A percentile compares a stretch with the other conserved stretches of the same genome.
phyloP scores from a whole-genome alignment of 2,329 filamentous ascomycete genomes.

The Fusarium subglutinans region DNA sequence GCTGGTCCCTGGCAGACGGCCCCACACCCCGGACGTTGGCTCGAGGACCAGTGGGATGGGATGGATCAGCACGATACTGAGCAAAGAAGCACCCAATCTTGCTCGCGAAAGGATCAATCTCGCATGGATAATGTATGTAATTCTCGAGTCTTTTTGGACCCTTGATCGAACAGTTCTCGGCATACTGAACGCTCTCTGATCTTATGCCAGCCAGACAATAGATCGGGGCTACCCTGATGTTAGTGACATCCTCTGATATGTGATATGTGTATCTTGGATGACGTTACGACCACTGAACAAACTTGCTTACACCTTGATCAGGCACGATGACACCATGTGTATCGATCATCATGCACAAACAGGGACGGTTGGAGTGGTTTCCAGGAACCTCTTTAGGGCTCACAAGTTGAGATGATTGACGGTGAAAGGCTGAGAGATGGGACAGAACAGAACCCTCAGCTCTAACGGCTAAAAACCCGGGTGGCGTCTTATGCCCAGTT shows the following conservation, averaged over 20 bases:
- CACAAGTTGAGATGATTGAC: slow-evolving; percentile 10
- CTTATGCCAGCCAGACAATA: slow-evolving; percentile 16
- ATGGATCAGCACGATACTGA: not conserved
- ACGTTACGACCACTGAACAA: slow-evolving; percentile 3
- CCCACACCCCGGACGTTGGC: slow-evolving; percentile 42
- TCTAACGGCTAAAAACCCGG: slow-evolving; percentile 7
- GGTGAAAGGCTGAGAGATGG: slow-evolving; percentile 18
- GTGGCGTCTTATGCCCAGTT: slow-evolving; percentile 31
- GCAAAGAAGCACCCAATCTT: slow-evolving; percentile 24
- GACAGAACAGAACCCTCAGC: slow-evolving; percentile 4
- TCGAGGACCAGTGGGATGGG: slow-evolving; percentile 23
- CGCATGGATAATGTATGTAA: slow-evolving; percentile 16
- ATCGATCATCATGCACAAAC: not conserved
- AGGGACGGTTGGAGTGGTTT: not conserved
- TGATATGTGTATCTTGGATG: not conserved
- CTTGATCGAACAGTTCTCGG: slow-evolving; percentile 8
- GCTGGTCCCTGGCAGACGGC: slow-evolving; percentile 37
- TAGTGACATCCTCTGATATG: not conserved
- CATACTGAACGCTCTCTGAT: not conserved
- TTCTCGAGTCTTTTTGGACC: slow-evolving; percentile 13
- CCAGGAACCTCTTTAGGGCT: slow-evolving; percentile 17
- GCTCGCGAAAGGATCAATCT: slow-evolving; percentile 9
- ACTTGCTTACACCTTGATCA: slow-evolving; percentile 7
- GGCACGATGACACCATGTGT: slow-evolving; percentile 16
- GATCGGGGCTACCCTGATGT: slow-evolving; percentile 9